phyloP scores from a whole-genome alignment of 257 asterid species.

The Solanum lycopersicoides region DNA sequence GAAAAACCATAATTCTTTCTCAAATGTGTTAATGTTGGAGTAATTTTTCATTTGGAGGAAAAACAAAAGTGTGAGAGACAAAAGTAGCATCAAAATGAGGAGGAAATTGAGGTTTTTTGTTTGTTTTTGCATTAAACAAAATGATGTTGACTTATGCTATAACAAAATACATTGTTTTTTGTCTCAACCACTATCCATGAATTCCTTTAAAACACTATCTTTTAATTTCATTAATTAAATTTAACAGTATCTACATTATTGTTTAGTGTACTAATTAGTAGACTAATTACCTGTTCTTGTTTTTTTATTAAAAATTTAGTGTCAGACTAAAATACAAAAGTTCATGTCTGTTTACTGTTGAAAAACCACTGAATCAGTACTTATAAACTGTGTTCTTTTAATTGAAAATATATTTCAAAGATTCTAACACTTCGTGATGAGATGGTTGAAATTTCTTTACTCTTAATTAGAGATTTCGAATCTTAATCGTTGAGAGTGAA shows the following conservation, averaged over 20 bases:
- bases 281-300: background rate
- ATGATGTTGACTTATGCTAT: conserved; percentile 4
- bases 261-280: background rate
- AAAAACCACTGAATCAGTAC: background rate
- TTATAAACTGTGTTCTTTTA: background rate
- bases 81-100: background rate
- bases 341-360: background rate
- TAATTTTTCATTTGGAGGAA: background rate
- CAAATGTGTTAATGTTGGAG: background rate
- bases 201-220: background rate
- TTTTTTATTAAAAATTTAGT: background rate
- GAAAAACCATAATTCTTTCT: background rate
- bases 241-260: background rate
- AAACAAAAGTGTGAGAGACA: background rate
- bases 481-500: accelerated
- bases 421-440: background rate
- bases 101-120: background rate
- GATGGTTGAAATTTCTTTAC: background rate
- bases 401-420: background rate
- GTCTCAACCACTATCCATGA: conserved; percentile 7
- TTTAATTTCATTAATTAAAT: background rate
- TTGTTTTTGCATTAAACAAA: background rate
- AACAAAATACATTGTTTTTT: background rate
- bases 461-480: background rate
- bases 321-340: background rate